Base-by-base conservation (phyloP, 441 rosid species). In the Corymbia calophylla region DNA sequence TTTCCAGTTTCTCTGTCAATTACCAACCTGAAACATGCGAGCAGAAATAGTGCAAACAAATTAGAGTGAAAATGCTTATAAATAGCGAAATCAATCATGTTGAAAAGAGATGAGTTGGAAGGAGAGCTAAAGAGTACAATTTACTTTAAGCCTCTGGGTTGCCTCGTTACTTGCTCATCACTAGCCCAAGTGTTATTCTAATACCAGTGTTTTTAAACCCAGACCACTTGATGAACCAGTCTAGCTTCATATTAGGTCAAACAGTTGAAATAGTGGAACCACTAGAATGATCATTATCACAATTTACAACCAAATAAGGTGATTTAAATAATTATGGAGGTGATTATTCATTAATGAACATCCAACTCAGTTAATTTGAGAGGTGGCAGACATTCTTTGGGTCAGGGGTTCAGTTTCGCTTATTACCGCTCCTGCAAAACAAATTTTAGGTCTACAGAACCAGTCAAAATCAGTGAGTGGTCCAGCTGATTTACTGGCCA, bases 1-100 rank as follows among this genome's bases (percentile, higher is more conserved):
- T 97, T 98, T 82, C 99, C 99, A 80, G 99, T 98, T 94, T 97
- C 99, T 94, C 99, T 95, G 91, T 98, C 99, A 86, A 95, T 93
- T 73, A 98, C 99, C 90, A 98, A 94, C 93, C 99, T 97, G 97
- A 94, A 94, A 92, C 49, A 89, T 88, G 62, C 62, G 86, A 89
- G 89, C 25, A 90, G 31, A 87, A 82, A 91, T 44, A 88, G 87
- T 54, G 88, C 56, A 88, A 49, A 86, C 25, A 77, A 77, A 90
- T 19, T 60, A 51, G 70, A 80, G 56, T 73, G 49, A 15, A 31
- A 56, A 53, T 54, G 35, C 10, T 73, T 77, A 32, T 66, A 51
- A 8, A 73, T 21, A 39, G 49, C 21, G 49, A 39, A 73, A 39
- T 21, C 49, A 73, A 70, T 19, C 48, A 5, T 44, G 44, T 70